Percentiles rank a stretch among this genome's conserved stretches.
These are phyloP conservation scores for Antarctomyces pellizariae DNA, from an alignment of 495 filamentous ascomycete species.

Conservation along the genomic window DNA sequence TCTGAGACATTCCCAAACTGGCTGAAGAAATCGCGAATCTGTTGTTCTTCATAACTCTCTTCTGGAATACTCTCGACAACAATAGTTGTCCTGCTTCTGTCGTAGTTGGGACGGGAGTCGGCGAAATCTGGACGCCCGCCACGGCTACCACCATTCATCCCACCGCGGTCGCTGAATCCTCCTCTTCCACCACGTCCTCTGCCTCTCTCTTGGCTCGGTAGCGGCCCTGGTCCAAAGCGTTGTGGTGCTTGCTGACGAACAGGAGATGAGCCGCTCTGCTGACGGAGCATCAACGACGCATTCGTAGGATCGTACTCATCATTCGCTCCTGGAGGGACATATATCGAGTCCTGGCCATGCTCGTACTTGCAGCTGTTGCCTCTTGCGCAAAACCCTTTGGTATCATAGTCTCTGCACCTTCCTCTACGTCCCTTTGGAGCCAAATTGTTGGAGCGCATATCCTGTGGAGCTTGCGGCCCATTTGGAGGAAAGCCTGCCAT, in stretches of 20 bases:
- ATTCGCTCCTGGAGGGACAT: slow-evolving; percentile 21
- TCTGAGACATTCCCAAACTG: slow-evolving; percentile 59
- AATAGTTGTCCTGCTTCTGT: slow-evolving; percentile 53
- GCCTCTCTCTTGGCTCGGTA: slow-evolving; percentile 10
- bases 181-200: slow-evolving; percentile 7
- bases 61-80: slow-evolving; percentile 88
- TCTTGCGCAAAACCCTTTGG: slow-evolving; percentile 62
- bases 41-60: slow-evolving; percentile 52
- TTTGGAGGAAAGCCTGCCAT: slow-evolving; percentile 14
- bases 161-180: slow-evolving; percentile 4
- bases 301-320: slow-evolving; percentile 73
- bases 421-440: slow-evolving; percentile 5
- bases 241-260: slow-evolving; percentile 4
- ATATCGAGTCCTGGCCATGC: slow-evolving; percentile 39
- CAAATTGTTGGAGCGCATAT: slow-evolving; percentile 7
- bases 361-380: slow-evolving; percentile 62
- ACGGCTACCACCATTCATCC: slow-evolving; percentile 5
- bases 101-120: slow-evolving; percentile 45
- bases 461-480: slow-evolving; percentile 6
- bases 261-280: slow-evolving; percentile 1
- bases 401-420: slow-evolving; percentile 71
- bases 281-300: slow-evolving; percentile 22
- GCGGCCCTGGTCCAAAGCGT: neutral
- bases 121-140: slow-evolving; percentile 39
- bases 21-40: slow-evolving; percentile 61